Evolutionary conservation across 805 yeast genomes (phyloP), one percentile per base, ranked within the genome.

Genomic region (Komagataella populi): DNA sequence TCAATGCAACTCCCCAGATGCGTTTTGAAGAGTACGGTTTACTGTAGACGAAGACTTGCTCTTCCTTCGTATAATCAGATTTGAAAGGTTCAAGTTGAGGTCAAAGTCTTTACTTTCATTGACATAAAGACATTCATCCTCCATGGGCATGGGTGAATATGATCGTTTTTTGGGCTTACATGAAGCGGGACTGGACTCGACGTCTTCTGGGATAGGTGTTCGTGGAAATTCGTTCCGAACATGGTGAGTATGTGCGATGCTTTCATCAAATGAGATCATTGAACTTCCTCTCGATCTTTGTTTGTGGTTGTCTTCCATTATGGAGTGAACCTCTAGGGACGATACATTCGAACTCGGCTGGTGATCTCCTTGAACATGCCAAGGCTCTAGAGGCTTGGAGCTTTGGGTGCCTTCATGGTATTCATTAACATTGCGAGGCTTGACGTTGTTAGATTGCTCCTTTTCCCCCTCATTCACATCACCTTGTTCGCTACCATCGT

Each of bases 401-500:
- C 3, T 30, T 14, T 30, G 39, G 12, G 39, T 10, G n/a, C 14
- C 30, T 48, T 16, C 16, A 30, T 23, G 47, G 20, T 17, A 1
- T 6, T 22, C 50, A 44, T 22, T 44, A 17, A 46, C n/a, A 22
- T 23, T n/a, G 10, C 18, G 36, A 8, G 5, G 59, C 49, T 4
- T 60, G 56, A 14, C 61, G 55, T 23, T 56, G 52, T n/a, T 59
- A 57, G 18, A 60, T 18, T 50, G 59, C 6, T 56, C 51, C 14
- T 54, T 53, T 12, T 57, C 60, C 47, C 63, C 63, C 12, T 60
- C 59, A 6, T 56, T 59, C 10, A 48, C 52, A 22, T 59, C 61
- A 8, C 54, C 55, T 20, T 20, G 20, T 20, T 20, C 20, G 20
- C 20, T 20, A 36, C 55, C 61, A 12, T 50, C 57, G 39, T 56